phyloP scores from a whole-genome alignment of 352 stramenopile genomes.

The Phytophthora meadii region DNA sequence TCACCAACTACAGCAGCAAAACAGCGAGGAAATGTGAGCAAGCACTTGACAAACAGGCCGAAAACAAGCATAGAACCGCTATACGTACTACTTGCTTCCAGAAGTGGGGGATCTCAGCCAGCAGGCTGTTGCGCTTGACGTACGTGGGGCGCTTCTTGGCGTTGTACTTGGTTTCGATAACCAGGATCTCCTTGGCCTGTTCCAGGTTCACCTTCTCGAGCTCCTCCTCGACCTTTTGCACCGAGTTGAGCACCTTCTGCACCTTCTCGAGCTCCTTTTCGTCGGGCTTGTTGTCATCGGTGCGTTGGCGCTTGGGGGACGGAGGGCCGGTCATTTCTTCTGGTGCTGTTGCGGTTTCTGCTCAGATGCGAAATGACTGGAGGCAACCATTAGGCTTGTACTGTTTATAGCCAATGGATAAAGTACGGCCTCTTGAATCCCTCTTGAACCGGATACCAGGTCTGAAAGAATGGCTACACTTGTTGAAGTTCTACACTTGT shows the following conservation, averaged over 20 bases:
- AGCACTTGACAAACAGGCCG: neutral
- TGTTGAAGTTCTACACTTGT: slow-evolving; percentile 6
- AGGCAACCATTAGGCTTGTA: slow-evolving; percentile 17
- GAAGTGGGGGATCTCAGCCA: slow-evolving; percentile 72
- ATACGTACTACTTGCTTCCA: slow-evolving; percentile 79
- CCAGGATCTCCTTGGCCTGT: slow-evolving; percentile 69
- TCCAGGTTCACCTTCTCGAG: slow-evolving; percentile 73
- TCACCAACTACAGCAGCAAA: slow-evolving; percentile 55
- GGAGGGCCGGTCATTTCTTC: slow-evolving; percentile 56
- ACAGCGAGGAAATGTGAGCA: slow-evolving; percentile 3
- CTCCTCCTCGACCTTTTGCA: slow-evolving; percentile 64
- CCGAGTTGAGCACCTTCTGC: slow-evolving; percentile 61
- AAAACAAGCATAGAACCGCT: neutral
- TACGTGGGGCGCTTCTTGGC: slow-evolving; percentile 66
- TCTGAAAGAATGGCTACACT: slow-evolving; percentile 27
- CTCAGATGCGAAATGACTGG: slow-evolving; percentile 31
- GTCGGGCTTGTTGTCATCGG: slow-evolving; percentile 49
- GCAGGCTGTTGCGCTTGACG: slow-evolving; percentile 70
- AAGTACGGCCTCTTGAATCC: no score
- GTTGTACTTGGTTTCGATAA: slow-evolving; percentile 84
- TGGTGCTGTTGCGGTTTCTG: neutral
- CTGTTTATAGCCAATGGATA: neutral
- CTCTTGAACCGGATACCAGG: slow-evolving; percentile 25
- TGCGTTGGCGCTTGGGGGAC: slow-evolving; percentile 82
- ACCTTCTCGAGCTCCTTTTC: slow-evolving; percentile 51